Evolutionary conservation across 176 grass and related monocot genomes (phyloP), one percentile per base, ranked within the genome.

Genomic region (Elymus sibiricus): DNA sequence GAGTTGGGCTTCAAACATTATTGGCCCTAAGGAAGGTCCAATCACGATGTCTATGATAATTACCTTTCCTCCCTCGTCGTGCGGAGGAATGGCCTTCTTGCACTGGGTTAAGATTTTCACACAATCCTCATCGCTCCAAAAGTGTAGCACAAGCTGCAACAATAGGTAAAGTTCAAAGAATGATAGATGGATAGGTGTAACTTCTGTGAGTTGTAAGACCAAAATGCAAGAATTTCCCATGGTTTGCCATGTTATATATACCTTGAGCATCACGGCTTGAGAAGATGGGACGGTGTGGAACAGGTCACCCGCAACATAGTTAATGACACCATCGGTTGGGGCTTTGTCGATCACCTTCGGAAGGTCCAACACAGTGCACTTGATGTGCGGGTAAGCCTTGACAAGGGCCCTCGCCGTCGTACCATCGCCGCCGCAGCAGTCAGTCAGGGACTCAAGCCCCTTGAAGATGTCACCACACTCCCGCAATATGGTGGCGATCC

Each of bases 181-280:
- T 9, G 28, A 4, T 34, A 66, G 27, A 4, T 66, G 28, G 15
- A 4, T 66, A 66, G 1, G 28, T 0, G 28, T 66, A 14, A 17
- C 6, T 16, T 66, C 6, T 66, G 19, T 8, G 7, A 32, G 64
- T 4, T 66, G 64, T 17, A 32, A 32, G 53, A 34, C 15, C 16
- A 8, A 65, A 65, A 65, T 65, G 27, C 15, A 31, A 64, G 26
- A 14, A 6, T 15, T 64, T 62, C n/a, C 24, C 2, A 31, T 65
- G 28, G 3, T 64, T 64, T 34, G 28, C 0, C 28, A 67, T 37
- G 32, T 5, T 19, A 69, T 37, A 71, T 17, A 67, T 70, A 72
- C 70, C 70, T 73, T 73, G n/a, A 73, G 70, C 70, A 73, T 73
- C 11, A 73, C 70, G 7, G 70, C 70, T 44, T 73, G 70, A 73